phyloP scores from a whole-genome alignment of 1,284 basidiomycete species.

The Melampsora americana region DNA sequence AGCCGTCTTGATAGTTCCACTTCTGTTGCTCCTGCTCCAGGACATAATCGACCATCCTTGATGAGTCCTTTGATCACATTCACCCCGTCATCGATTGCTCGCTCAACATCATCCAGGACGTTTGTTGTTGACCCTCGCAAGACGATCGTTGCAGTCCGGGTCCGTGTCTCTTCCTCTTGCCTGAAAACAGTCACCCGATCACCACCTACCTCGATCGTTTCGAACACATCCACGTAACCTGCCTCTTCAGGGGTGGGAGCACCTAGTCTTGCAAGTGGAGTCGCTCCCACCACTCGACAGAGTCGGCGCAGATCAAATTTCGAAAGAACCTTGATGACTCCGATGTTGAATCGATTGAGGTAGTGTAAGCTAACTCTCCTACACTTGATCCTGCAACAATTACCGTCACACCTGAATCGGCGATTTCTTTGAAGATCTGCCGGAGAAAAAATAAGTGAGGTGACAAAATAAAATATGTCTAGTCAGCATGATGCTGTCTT shows the following conservation, averaged over 20 bases:
- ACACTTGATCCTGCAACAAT: slow-evolving; percentile 88
- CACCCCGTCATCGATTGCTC: slow-evolving; percentile 94
- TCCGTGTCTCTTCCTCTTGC: slow-evolving; percentile 68
- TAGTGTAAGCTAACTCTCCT: slow-evolving; percentile 97
- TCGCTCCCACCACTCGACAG: slow-evolving; percentile 92
- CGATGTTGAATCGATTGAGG: slow-evolving; percentile 87
- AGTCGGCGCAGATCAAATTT: slow-evolving; percentile 95
- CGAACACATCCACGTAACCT: slow-evolving; percentile 87
- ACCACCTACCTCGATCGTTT: slow-evolving; percentile 93
- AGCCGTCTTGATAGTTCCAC: slow-evolving; percentile 82
- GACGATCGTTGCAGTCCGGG: slow-evolving; percentile 86
- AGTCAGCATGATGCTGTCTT: neutral
- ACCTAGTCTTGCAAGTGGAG: slow-evolving; percentile 89
- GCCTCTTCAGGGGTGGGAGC: slow-evolving; percentile 95
- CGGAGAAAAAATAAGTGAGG: neutral
- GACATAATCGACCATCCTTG: slow-evolving; percentile 83
- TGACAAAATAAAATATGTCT: neutral
- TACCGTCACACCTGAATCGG: slow-evolving; percentile 88
- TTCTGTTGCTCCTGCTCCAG: slow-evolving; percentile 92
- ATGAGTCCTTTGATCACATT: slow-evolving; percentile 92
- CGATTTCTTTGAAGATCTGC: slow-evolving; percentile 93
- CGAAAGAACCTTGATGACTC: slow-evolving; percentile 93
- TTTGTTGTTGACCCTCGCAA: slow-evolving; percentile 94
- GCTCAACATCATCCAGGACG: slow-evolving; percentile 88
- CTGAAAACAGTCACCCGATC: slow-evolving; percentile 95